These are phyloP conservation scores for Aspergillaceae sp. DNA, from an alignment of 2,329 filamentous ascomycete genomes.

Conservation along the genomic window DNA sequence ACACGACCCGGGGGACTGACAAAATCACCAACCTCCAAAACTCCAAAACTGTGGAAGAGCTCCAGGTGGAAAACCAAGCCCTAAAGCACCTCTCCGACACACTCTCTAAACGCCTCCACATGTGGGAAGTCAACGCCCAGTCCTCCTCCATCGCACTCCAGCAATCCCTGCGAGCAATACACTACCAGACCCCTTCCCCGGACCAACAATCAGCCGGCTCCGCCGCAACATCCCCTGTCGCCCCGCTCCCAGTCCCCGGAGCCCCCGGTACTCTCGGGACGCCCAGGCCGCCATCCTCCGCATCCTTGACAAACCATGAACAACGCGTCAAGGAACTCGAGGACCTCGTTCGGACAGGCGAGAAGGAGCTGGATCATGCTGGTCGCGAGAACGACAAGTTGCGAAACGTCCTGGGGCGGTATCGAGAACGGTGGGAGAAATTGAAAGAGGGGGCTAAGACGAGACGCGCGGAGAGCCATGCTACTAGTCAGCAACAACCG, in stretches of 20 bases:
- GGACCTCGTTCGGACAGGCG: constrained; percentile 51
- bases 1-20: constrained; percentile 12
- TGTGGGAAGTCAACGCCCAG: constrained; percentile 88
- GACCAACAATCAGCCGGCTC: constrained; percentile 21
- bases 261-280: too few relatives aligned
- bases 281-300: constrained; percentile 1
- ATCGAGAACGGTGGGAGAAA: constrained; percentile 59
- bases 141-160: constrained; percentile 77
- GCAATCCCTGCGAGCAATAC: constrained; percentile 59
- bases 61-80: constrained; percentile 78
- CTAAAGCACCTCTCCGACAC: constrained; percentile 80
- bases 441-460: constrained; percentile 55
- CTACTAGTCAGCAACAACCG: constrained; percentile 1
- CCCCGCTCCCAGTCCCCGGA: constrained; percentile 6
- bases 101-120: constrained; percentile 75
- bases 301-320: constrained; percentile 31
- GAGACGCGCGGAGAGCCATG: constrained; percentile 21
- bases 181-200: constrained; percentile 26
- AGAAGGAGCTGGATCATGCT: constrained; percentile 56
- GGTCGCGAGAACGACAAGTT: constrained; percentile 55
- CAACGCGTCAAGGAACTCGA: constrained; percentile 58
- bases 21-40: constrained; percentile 28
- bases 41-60: constrained; percentile 70
- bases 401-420: constrained; percentile 45
- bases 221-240: constrained; percentile 16